These are phyloP conservation scores for Onygenales sp. DNA, from an alignment of 2,329 filamentous ascomycete species.

Conservation along the genomic window DNA sequence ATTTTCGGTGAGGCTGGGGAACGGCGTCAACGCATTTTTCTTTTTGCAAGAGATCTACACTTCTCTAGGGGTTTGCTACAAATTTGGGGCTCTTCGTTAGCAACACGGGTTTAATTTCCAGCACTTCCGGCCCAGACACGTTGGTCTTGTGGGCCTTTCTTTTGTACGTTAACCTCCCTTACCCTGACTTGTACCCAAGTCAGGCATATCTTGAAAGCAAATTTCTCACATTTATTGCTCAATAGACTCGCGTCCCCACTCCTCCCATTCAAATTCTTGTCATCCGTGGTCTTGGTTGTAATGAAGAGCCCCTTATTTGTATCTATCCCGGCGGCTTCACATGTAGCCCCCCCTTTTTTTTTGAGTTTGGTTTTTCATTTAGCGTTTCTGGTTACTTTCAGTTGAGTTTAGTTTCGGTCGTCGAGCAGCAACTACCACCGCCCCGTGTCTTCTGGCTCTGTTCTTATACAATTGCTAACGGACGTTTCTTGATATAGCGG, in stretches of 20 bases:
- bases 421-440: conserved; percentile 6
- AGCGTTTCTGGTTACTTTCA: conserved; percentile 11
- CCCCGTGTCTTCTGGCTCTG: not conserved
- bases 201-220: conserved; percentile 36
- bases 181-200: conserved; percentile 31
- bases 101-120: conserved; percentile 27
- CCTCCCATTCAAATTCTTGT: conserved; percentile 7
- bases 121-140: conserved; percentile 22
- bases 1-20: conserved; percentile 16
- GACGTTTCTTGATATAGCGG: conserved; percentile 17
- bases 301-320: conserved; percentile 10
- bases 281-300: conserved; percentile 17
- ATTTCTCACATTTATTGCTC: conserved; percentile 35
- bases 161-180: conserved; percentile 44
- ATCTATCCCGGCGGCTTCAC: conserved; percentile 5
- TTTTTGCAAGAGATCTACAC: conserved; percentile 23
- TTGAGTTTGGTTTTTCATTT: conserved; percentile 11
- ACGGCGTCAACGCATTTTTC: conserved; percentile 25
- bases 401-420: conserved; percentile 11
- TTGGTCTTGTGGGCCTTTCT: conserved; percentile 25
- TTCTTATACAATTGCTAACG: conserved; percentile 19
- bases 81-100: conserved; percentile 22
- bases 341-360: conserved; percentile 13
- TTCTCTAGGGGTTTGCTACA: conserved; percentile 21
- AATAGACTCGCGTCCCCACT: conserved; percentile 26